Evolutionary conservation across 164 flowering plant genomes (phyloP).

Genomic region (Santalum album): DNA sequence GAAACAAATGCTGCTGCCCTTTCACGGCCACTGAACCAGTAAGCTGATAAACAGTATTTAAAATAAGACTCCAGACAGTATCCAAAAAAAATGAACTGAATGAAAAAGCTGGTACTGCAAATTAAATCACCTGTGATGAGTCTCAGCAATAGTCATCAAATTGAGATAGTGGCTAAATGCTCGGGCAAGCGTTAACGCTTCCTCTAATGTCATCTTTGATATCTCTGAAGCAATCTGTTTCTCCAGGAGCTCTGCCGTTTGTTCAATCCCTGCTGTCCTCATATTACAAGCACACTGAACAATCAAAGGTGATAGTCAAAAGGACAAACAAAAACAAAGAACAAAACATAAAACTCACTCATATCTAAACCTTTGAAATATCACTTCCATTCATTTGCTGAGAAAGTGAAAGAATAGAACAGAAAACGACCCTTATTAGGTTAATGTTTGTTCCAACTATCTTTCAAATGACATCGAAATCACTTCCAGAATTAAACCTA

Average conservation of each 20-base stretch:
- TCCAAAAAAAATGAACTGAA: too few relatives aligned
- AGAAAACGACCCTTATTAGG: too few relatives aligned
- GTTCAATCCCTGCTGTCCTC: conserved; percentile 70
- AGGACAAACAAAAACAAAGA: too few relatives aligned
- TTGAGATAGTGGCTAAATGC: conserved; percentile 81
- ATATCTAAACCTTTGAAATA: not conserved
- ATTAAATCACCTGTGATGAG: conserved; percentile 63
- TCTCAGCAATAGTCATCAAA: conserved; percentile 85
- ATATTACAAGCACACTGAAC: conserved; percentile 66
- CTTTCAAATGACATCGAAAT: too few relatives aligned
- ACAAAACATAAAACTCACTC: too few relatives aligned
- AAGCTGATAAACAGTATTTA: too few relatives aligned
- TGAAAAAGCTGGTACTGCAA: not conserved
- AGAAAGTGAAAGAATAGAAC: not conserved
- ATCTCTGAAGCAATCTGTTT: conserved; percentile 69
- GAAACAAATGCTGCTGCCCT: too few relatives aligned
- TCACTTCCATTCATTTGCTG: not conserved
- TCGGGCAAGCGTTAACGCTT: conserved; percentile 69
- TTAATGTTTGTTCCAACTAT: too few relatives aligned
- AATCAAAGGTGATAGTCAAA: not conserved
- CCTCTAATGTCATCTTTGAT: conserved; percentile 72
- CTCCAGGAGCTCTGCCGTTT: conserved; percentile 67
- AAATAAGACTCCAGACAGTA: too few relatives aligned
- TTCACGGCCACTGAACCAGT: too few relatives aligned
- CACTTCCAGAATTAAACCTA: too few relatives aligned